These are phyloP conservation scores for Turritis glabra DNA, from an alignment of 345 rosid species.

Conservation along the genomic window DNA sequence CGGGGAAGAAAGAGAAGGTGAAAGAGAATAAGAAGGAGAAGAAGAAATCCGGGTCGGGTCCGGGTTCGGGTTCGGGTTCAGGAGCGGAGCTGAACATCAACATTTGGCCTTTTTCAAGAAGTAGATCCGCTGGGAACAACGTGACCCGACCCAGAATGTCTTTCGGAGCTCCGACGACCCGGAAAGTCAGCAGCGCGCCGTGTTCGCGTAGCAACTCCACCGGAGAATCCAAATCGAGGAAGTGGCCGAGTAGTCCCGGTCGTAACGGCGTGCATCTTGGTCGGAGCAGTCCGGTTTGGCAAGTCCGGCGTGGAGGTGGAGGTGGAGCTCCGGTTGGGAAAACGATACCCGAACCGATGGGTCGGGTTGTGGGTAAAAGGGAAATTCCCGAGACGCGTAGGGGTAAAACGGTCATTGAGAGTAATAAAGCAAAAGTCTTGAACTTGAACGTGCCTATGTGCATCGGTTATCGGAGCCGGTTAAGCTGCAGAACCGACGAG, in stretches of 20 bases:
- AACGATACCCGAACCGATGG: slow-evolving; percentile 25
- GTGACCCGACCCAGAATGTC: slow-evolving; percentile 54
- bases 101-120: slow-evolving; percentile 83
- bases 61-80: slow-evolving; percentile 35
- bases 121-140: slow-evolving; percentile 76
- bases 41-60: slow-evolving; percentile 38
- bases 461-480: slow-evolving; percentile 63
- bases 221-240: slow-evolving; percentile 49
- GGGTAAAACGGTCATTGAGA: slow-evolving; percentile 35
- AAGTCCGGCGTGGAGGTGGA: slow-evolving; percentile 52
- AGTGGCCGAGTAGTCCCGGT: slow-evolving; percentile 69
- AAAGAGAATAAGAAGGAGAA: slow-evolving; percentile 34
- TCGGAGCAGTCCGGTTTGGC: slow-evolving; percentile 82
- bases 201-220: slow-evolving; percentile 79
- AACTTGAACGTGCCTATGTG: slow-evolving; percentile 45
- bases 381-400: slow-evolving; percentile 33
- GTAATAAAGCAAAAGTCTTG: slow-evolving; percentile 36
- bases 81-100: slow-evolving; percentile 69
- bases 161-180: slow-evolving; percentile 44
- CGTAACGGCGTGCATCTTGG: slow-evolving; percentile 67
- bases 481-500: slow-evolving; percentile 64
- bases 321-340: slow-evolving; percentile 25
- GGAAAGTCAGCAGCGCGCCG: slow-evolving; percentile 82
- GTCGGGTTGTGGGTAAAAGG: slow-evolving; percentile 27
- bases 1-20: slow-evolving; percentile 47